These are phyloP conservation scores for Metschnikowia lachancei DNA, from an alignment of 805 yeast species.

Conservation along the genomic window DNA sequence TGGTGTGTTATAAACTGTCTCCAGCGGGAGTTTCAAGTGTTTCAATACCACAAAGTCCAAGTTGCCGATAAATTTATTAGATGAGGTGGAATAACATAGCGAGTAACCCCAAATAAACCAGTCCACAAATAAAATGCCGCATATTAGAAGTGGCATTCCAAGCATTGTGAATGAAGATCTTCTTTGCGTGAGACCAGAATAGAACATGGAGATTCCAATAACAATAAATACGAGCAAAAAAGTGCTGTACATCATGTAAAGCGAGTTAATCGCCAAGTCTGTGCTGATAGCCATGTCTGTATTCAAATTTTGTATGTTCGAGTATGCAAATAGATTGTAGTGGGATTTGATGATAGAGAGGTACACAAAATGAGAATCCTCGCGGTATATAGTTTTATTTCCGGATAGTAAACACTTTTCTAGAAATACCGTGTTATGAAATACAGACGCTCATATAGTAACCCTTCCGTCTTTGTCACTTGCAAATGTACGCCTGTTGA, in stretches of 20 bases:
- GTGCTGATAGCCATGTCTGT: constrained; percentile 5
- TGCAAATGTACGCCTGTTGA: not conserved
- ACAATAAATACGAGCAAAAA: constrained; percentile 31
- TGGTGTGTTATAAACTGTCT: constrained; percentile 28
- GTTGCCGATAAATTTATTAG: constrained; percentile 35
- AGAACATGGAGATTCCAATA: constrained; percentile 39
- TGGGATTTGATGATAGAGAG: too few species aligned
- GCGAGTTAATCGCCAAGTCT: constrained; percentile 22
- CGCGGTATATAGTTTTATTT: not conserved
- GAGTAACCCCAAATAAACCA: constrained; percentile 49
- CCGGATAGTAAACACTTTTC: not conserved
- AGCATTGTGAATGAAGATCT: constrained; percentile 42
- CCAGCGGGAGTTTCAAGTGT: constrained; percentile 11
- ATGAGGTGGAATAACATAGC: constrained; percentile 35
- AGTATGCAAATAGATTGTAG: not conserved
- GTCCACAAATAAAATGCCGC: constrained; percentile 35
- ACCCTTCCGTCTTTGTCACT: not conserved
- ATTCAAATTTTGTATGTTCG: not conserved
- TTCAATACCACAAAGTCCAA: constrained; percentile 29
- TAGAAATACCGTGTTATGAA: not conserved
- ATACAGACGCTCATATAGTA: not conserved
- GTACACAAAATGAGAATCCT: too few species aligned
- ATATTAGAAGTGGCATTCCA: constrained; percentile 32
- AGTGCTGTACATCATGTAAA: constrained; percentile 39
- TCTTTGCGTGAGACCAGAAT: constrained; percentile 44